Percentiles rank a stretch among this genome's conserved stretches.
phyloP scores from a whole-genome alignment of 768 basidiomycete genomes.

The Tephrocybe rancida region DNA sequence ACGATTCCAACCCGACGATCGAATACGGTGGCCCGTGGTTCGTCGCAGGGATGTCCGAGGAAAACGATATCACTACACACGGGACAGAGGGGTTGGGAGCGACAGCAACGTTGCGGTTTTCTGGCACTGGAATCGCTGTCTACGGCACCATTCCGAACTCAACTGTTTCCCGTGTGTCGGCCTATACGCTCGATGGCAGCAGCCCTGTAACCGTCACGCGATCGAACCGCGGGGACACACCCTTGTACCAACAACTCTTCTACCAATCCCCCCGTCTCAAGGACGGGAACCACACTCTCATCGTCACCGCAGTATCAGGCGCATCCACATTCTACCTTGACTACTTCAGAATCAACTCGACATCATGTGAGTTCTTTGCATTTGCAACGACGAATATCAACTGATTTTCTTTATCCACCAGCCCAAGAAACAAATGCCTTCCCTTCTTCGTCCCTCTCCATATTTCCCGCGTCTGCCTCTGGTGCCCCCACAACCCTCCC shows the following conservation, averaged over 20 bases:
- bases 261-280: constrained; percentile 21
- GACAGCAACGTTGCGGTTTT: constrained; percentile 10
- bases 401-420: background rate
- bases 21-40: constrained; percentile 6
- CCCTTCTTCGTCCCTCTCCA: background rate
- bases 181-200: constrained; percentile 24
- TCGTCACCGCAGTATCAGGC: constrained; percentile 17
- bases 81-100: constrained; percentile 3
- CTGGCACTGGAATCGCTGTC: constrained; percentile 21
- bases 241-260: constrained; percentile 21
- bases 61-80: constrained; percentile 3
- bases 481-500: background rate
- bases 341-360: constrained; percentile 17
- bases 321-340: constrained; percentile 24
- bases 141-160: constrained; percentile 21
- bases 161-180: constrained; percentile 12
- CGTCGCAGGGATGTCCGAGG: background rate
- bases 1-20: constrained; percentile 1
- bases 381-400: background rate
- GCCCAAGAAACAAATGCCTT: background rate
- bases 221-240: background rate
- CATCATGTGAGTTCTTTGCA: constrained; percentile 1
- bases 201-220: constrained; percentile 8
- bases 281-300: constrained; percentile 23
- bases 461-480: constrained; percentile 1